Evolutionary conservation across 2,329 filamentous ascomycete genomes (phyloP).

Genomic region (Scedosporium boydii): DNA sequence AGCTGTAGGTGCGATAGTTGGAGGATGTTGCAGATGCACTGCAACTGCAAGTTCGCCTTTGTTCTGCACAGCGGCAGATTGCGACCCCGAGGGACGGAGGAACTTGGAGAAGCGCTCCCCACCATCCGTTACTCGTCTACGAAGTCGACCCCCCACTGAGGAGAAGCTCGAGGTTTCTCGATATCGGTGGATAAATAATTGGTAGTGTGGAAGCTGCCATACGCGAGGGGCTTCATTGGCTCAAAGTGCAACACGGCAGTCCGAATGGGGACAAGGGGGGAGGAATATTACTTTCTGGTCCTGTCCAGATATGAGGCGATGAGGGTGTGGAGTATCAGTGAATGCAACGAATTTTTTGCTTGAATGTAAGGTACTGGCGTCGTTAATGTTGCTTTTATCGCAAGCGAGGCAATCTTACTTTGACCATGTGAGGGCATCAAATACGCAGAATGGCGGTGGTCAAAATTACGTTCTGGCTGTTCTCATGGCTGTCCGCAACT

Average conservation of each 20-base stretch:
- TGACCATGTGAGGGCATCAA: not conserved
- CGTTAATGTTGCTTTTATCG: not conserved
- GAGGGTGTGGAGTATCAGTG: not conserved
- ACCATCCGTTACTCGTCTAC: not conserved
- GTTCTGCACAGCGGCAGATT: not conserved
- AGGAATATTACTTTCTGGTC: not conserved
- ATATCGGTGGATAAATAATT: not conserved
- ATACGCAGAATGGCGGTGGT: not conserved
- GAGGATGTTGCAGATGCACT: not conserved
- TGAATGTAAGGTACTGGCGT: not conserved
- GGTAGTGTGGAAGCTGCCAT: not conserved
- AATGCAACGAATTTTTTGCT: not conserved
- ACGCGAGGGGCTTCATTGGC: not conserved
- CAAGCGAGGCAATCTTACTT: not conserved
- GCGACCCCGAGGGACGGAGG: too few species aligned
- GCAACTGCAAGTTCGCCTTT: not conserved
- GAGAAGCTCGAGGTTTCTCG: not conserved
- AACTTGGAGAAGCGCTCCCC: too few species aligned
- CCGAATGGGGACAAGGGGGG: not conserved
- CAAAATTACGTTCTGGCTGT: not conserved
- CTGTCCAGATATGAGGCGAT: not conserved
- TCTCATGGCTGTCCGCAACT: not conserved
- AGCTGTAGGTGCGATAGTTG: not conserved
- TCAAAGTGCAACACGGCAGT: not conserved
- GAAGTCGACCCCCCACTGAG: not conserved